Base-by-base conservation (phyloP, 1,284 basidiomycete species). In the Ceratobasidium sp. region DNA sequence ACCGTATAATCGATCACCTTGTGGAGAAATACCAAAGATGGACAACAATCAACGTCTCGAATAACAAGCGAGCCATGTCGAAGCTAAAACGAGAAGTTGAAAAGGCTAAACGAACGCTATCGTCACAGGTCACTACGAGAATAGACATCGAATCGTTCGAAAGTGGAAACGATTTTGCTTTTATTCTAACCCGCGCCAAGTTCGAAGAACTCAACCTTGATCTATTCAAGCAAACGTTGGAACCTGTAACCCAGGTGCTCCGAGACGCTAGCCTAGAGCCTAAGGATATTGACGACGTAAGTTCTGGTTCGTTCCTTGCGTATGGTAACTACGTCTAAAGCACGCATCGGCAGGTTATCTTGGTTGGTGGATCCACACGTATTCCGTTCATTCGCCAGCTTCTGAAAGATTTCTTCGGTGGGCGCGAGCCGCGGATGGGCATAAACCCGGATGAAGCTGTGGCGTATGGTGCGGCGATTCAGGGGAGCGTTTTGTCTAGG, bases 361-460 rank as follows among this genome's bases (percentile, higher is more conserved):
- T 89, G 76, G 88, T 89, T 77, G 88, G 88, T 83, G 88, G 88
- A 79, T 89, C 88, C 43, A 89, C 88, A 67, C 87, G 88, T 84
- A 89, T 89, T 80, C 88, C 88, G 82, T 88, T 88, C 83, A 87
- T 89, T 78, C 88, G 88, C 82, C 85, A 88, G 80, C 86, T 90
- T 79, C 85, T 90, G 82, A 84, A 85, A 81, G 86, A 87, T 76
- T 87, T 83, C 84, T 88, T 88, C 80, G 86, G 85, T 81, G 87
- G 88, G 75, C 84, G 85, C 81, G 83, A 85, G 81, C 85, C 83
- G 79, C 85, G 84, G 83, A 83, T 81, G 80, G 83, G 82, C 85
- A 99, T 99, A 90, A 99, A 99, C 92, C 97, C 97, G 79, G 97
- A 99, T 82, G 97, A 99, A 88, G 97, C 98, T 78, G 97, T 99